Percentiles rank a stretch among this genome's conserved stretches.
Evolutionary conservation across 352 stramenopile genomes (phyloP).

Genomic region (Blastocystis sp.): DNA sequence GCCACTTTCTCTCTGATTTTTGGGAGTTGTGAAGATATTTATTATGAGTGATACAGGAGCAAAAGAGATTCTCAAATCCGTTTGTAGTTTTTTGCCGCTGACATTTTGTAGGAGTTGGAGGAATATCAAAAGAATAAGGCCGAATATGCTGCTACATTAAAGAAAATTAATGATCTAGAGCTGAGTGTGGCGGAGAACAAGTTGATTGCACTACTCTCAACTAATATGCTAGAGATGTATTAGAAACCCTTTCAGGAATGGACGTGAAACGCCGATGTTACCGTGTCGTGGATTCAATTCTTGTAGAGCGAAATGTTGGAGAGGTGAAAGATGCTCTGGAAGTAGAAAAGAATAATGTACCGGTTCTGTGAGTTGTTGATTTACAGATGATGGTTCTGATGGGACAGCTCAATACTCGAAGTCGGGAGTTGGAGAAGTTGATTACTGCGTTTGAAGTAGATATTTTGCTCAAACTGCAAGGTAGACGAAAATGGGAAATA

Average conservation of each 20-base stretch:
- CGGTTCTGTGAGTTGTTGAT: neutral
- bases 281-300: constrained; percentile 45
- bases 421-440: constrained; percentile 22
- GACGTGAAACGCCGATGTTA: neutral
- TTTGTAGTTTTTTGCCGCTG: neutral
- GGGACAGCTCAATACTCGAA: constrained; percentile 47
- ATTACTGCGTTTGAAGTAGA: constrained; percentile 25
- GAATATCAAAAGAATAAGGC: constrained; percentile 28
- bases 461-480: neutral
- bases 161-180: constrained; percentile 56
- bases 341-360: constrained; percentile 47
- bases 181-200: constrained; percentile 50
- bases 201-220: neutral
- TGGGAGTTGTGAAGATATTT: neutral
- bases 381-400: constrained; percentile 56
- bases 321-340: constrained; percentile 47
- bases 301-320: constrained; percentile 49
- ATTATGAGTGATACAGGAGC: neutral
- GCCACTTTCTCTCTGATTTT: neutral
- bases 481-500: constrained; percentile 48
- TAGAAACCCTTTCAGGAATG: constrained; percentile 49
- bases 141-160: neutral
- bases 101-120: constrained; percentile 18
- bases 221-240: neutral
- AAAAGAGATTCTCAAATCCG: constrained; percentile 6